These are phyloP conservation scores for Hyphopichia buzzinii DNA, from an alignment of 1,139 yeast species.

Conservation along the genomic window DNA sequence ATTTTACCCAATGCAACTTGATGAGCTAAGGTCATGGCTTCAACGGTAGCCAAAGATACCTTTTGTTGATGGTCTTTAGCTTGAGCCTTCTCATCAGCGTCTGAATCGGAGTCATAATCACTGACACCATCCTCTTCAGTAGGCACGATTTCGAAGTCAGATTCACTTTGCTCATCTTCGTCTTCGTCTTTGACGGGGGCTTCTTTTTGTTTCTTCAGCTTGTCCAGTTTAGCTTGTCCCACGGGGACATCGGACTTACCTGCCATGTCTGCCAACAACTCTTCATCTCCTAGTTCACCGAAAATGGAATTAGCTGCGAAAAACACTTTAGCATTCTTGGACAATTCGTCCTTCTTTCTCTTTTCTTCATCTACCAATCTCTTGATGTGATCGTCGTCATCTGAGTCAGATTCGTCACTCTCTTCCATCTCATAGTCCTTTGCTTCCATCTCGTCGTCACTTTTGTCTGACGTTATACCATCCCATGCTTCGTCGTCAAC, in stretches of 20 bases:
- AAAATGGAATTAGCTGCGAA: conserved; percentile 78
- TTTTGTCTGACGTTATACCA: conserved; percentile 60
- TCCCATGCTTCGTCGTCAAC: conserved; percentile 84
- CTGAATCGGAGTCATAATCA: conserved; percentile 41
- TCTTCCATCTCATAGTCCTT: conserved; percentile 47
- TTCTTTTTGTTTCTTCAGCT: conserved; percentile 3
- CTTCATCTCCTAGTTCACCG: conserved; percentile 55
- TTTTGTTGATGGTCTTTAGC: conserved; percentile 54
- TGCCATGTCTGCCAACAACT: conserved; percentile 28
- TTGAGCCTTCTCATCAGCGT: conserved; percentile 32
- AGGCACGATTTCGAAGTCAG: conserved; percentile 56
- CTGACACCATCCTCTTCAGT: conserved; percentile 32
- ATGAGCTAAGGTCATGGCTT: conserved; percentile 98
- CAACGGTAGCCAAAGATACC: conserved; percentile 85
- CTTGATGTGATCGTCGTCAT: conserved; percentile 74
- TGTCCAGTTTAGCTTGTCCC: conserved; percentile 3
- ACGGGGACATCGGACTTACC: not conserved
- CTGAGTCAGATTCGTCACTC: conserved; percentile 48
- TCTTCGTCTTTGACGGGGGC: conserved; percentile 13
- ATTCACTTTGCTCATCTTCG: conserved; percentile 25
- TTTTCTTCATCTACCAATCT: conserved; percentile 58
- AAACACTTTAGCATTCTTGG: conserved; percentile 70
- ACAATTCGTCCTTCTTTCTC: conserved; percentile 50
- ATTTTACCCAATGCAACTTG: conserved; percentile 88
- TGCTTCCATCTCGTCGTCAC: conserved; percentile 36